Base-by-base conservation (phyloP, 768 basidiomycete species). In the Hericium alpestre region DNA sequence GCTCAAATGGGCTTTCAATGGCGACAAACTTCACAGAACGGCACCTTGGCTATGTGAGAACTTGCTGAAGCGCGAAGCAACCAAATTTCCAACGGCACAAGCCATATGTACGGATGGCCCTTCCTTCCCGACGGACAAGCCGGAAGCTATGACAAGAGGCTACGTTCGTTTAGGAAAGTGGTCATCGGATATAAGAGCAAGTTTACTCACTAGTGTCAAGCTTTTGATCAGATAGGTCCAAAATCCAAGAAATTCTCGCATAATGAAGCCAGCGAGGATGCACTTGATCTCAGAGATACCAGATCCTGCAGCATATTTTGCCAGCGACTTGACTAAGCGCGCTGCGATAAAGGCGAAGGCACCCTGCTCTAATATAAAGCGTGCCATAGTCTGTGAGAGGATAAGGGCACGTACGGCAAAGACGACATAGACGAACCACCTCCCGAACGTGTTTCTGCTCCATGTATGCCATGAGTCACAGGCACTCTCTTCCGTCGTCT, bases 271-370 rank as follows among this genome's bases (percentile, higher is more conserved):
- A 9, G 90, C 91, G 32, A 99, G 75, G 63, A 98, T 97, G 67
- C 93, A 96, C 66, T 98, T 99, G 71, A 99, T 97, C 71, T 99
- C 96, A 20, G 94, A 92, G 51, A 99, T 98, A 53, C 96, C 96
- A 58, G 94, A 97, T 5, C 96, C 94, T 18, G 96, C 96, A 13
- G 96, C 94, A 70, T 95, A 95, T 55, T 85, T 93, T 9, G 95
- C 94, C 65, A 94, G 81, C 9, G 83, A 83, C 54, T 82, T 79
- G 56, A 98, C 96, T 11, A 99, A 77, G 67, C 90, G 91, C 0
- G 93, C 89, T 4, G 94, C 90, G 13, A 87, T 76, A 66, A 90
- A 92, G 0, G 93, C 83, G 65, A 97, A 95, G 1, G 77, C 63
- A 3, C 79, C 79, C 95, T 98, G 63, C 13, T 9, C 11, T 11